Conservation (phyloP, 1,139 yeast genomes). For the Magnusiomyces ingens region DNA sequence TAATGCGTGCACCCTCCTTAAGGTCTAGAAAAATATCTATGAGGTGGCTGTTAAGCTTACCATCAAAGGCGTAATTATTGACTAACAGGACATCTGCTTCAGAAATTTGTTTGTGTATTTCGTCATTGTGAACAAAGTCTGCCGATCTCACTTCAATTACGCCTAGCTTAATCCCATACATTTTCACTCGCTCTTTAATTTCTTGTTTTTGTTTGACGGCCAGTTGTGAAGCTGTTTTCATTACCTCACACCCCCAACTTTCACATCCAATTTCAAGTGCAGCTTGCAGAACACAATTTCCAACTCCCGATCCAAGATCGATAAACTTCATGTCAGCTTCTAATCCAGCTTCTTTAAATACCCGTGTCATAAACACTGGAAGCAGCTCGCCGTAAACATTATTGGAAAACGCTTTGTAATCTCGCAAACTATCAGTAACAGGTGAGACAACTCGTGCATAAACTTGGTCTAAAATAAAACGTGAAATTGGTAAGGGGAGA, state of each 20-base stretch:
- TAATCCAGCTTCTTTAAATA: conserved; percentile 58
- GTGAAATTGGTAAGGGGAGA: conserved; percentile 52
- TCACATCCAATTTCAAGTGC: conserved; percentile 78
- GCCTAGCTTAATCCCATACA: conserved; percentile 59
- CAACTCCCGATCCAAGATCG: conserved; percentile 92
- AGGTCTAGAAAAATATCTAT: conserved; percentile 58
- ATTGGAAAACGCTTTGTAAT: conserved; percentile 81
- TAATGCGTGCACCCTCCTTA: conserved; percentile 69
- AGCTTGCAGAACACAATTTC: conserved; percentile 85
- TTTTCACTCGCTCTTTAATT: conserved; percentile 48
- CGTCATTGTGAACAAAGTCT: conserved; percentile 61
- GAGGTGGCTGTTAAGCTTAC: conserved; percentile 59
- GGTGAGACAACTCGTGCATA: conserved; percentile 79
- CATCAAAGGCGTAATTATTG: conserved; percentile 79
- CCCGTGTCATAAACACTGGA: conserved; percentile 67
- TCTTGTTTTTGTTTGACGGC: conserved; percentile 57
- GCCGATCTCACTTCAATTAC: conserved; percentile 51
- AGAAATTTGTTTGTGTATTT: conserved; percentile 48
- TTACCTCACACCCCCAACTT: conserved; percentile 86
- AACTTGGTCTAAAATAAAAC: conserved; percentile 62
- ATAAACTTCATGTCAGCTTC: conserved; percentile 53
- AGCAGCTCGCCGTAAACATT: conserved; percentile 88
- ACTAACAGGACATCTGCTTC: conserved; percentile 68
- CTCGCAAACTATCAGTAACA: conserved; percentile 53
- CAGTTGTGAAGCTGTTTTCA: conserved; percentile 70